A percentile compares a stretch with the other conserved stretches of the same genome.
Evolutionary conservation across 2,329 filamentous ascomycete species (phyloP).

Genomic region (Diaporthe sp.): DNA sequence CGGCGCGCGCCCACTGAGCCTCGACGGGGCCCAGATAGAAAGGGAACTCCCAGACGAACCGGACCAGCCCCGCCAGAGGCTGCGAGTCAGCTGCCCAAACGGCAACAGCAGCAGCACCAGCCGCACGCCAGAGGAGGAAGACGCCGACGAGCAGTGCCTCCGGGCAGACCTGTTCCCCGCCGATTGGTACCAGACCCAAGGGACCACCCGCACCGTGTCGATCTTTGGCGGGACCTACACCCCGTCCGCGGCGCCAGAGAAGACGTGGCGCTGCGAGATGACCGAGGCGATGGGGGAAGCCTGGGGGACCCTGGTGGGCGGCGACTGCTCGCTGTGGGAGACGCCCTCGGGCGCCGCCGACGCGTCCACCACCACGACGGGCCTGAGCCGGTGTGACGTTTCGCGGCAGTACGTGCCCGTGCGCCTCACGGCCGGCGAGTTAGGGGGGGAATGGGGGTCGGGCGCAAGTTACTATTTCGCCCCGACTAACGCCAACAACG

Average conservation of each 20-base stretch:
- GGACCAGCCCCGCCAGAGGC: not conserved
- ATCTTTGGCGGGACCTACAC: not conserved
- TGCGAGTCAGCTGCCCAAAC: not conserved
- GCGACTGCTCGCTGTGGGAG: conserved; percentile 13
- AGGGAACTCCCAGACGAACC: not conserved
- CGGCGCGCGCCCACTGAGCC: conserved; percentile 1
- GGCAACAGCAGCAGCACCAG: not conserved
- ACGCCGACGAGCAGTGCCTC: not conserved
- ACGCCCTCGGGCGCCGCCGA: not conserved
- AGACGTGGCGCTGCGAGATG: conserved; percentile 17
- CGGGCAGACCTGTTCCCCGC: not conserved
- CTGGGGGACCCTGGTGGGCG: not conserved
- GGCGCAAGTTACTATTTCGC: not conserved
- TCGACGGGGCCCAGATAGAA: not conserved
- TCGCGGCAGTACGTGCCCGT: not conserved
- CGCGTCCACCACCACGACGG: not conserved
- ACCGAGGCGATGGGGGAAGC: not conserved
- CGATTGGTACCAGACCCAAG: not conserved
- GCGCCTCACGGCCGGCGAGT: not conserved
- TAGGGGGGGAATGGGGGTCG: not conserved
- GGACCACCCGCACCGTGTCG: not conserved
- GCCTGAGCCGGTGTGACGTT: not conserved
- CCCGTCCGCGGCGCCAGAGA: not conserved
- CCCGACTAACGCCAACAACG: not conserved
- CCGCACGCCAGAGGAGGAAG: not conserved